Evolutionary conservation across 2,329 filamentous ascomycete species (phyloP), one percentile per base, ranked within the genome.

Genomic region (Diaporthe sp.): DNA sequence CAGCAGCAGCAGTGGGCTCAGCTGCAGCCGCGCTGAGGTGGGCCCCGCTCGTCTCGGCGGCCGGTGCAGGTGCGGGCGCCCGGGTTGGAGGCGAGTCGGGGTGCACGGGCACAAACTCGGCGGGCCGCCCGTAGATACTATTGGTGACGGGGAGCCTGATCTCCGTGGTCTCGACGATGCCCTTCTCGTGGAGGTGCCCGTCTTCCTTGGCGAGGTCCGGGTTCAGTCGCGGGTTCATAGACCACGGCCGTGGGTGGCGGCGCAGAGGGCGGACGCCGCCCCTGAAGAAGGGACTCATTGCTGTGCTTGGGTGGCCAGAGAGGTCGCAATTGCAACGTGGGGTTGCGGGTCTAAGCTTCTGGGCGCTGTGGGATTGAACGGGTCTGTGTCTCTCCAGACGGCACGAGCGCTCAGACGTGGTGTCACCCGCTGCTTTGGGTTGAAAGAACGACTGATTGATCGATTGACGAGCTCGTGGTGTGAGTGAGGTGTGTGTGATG

Each of bases 261-360:
- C 65, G 73, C 30, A 51, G 55, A 47, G 74, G 74, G 55, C 74
- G 44, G 32, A 75, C 74, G 32, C 61, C 55, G 50, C 74, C 74
- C 53, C 72, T 50, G 66, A 75, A 75, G 68, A 75, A 75, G 27
- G 74, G 74, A 65, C 74, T 75, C 74, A 75, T 75, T 51, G 55
- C 17, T 47, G 44, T 22, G 44, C 44, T 37, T n/a, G 19, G 7
- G 44, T 22, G 19, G 19, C n/a, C n/a, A 32, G 19, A 27, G n/a
- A 37, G 22, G 39, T 47, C 42, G 53, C 39, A 58, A 22, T 30
- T 56, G 68, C 53, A 59, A 63, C 44, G 37, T 39, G 17, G 30
- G 51, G 32, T 22, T 22, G 30, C 27, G 25, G 27, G 32, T 19
- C 19, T 27, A 35, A 63, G 35, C 13, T 71, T 53, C 44, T 35